phyloP scores from a whole-genome alignment of 257 asterid species.

The Solanum chiquidenum region DNA sequence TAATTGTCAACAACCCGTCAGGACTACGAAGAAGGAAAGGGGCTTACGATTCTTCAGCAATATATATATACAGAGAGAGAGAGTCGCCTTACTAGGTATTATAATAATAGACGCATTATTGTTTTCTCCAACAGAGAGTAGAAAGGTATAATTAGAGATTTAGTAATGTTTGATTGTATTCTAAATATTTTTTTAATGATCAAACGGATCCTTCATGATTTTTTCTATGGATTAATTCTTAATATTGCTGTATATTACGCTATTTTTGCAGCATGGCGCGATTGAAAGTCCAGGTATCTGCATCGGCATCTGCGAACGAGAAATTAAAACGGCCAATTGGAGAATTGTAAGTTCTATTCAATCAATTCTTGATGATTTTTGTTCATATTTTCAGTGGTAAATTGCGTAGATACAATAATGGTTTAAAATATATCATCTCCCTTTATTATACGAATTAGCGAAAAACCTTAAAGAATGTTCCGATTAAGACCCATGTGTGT shows the following conservation, averaged over 20 bases:
- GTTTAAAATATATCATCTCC: neutral
- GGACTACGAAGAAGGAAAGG: neutral
- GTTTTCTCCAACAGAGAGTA: neutral
- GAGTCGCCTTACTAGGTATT: neutral
- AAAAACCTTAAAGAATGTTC: neutral
- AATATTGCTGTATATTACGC: neutral
- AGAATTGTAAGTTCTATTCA: conserved; percentile 53
- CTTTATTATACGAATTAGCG: too few species aligned
- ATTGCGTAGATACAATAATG: neutral
- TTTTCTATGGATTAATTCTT: neutral
- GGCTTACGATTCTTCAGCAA: neutral
- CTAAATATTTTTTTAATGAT: neutral
- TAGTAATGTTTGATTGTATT: neutral
- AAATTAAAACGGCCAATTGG: conserved; percentile 68
- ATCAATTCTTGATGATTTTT: too few species aligned
- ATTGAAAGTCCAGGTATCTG: conserved; percentile 38
- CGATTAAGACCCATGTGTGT: neutral
- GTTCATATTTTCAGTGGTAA: neutral
- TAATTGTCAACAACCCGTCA: neutral
- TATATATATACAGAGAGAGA: neutral
- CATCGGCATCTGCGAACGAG: conserved; percentile 29
- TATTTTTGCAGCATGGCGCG: conserved; percentile 66
- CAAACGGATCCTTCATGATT: neutral
- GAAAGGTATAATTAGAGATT: neutral
- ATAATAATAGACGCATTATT: neutral